Evolutionary conservation across 805 yeast genomes (phyloP).

Genomic region (Cyberlindnera mycetangii): DNA sequence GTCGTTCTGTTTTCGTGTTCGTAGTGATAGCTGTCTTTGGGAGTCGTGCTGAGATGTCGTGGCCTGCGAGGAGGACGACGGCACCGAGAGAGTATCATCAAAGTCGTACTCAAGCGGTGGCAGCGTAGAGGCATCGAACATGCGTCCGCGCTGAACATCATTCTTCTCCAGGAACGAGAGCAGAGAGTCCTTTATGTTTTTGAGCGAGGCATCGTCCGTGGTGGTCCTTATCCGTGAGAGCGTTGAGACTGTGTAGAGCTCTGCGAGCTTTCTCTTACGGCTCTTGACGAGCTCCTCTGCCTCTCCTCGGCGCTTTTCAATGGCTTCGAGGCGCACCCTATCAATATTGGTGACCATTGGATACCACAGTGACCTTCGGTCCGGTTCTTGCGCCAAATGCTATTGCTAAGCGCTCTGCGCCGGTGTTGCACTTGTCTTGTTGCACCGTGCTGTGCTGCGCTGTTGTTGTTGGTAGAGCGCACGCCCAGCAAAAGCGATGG

Average conservation of each 20-base stretch:
- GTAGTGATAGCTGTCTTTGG: background rate
- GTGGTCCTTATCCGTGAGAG: conserved; percentile 43
- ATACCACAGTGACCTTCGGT: too few species aligned
- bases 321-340: conserved; percentile 40
- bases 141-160: conserved; percentile 46
- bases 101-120: conserved; percentile 13
- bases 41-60: background rate
- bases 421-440: background rate
- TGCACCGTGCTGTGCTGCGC: background rate
- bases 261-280: conserved; percentile 58
- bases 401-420: too few species aligned
- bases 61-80: background rate
- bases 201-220: conserved; percentile 37
- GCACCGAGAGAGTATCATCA: conserved; percentile 4
- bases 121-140: conserved; percentile 33
- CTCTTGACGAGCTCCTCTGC: conserved; percentile 39
- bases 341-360: conserved; percentile 19
- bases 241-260: conserved; percentile 56
- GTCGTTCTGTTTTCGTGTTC: background rate
- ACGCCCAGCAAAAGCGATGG: background rate
- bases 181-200: conserved; percentile 37
- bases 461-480: conserved; percentile 4
- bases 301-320: conserved; percentile 40
- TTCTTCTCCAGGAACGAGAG: conserved; percentile 48
- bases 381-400: too few species aligned